These are phyloP conservation scores for Ustilago cynodontis DNA, from an alignment of 1,284 basidiomycete genomes.

Conservation along the genomic window DNA sequence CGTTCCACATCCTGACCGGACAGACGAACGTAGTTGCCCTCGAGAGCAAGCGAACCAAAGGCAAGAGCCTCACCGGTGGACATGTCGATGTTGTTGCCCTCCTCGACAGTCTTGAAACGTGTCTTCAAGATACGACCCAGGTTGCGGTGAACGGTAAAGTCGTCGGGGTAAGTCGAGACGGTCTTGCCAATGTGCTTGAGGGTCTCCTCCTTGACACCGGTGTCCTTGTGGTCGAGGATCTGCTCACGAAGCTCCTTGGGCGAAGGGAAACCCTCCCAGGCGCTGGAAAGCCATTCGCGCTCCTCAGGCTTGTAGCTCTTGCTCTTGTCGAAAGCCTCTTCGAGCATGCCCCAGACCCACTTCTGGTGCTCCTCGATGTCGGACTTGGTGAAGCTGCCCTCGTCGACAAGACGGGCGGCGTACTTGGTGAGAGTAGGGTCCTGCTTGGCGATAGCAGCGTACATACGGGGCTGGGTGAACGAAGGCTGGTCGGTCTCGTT, in stretches of 20 bases:
- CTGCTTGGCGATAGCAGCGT: conserved; percentile 95
- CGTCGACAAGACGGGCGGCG: conserved; percentile 87
- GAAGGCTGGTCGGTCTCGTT: conserved; percentile 99
- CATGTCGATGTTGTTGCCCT: conserved; percentile 96
- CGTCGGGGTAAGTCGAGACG: conserved; percentile 84
- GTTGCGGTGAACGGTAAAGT: conserved; percentile 91
- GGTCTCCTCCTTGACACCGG: conserved; percentile 82
- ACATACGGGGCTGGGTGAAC: conserved; percentile 99
- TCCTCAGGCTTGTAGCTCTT: conserved; percentile 89
- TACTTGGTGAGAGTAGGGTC: conserved; percentile 92
- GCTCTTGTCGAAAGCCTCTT: conserved; percentile 87
- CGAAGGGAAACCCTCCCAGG: conserved; percentile 98
- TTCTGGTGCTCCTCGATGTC: conserved; percentile 98
- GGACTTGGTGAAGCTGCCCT: conserved; percentile 92
- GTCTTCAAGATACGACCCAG: conserved; percentile 89
- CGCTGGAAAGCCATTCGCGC: conserved; percentile 92
- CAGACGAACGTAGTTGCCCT: conserved; percentile 93
- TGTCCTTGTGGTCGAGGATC: conserved; percentile 87
- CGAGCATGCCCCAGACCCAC: conserved; percentile 99
- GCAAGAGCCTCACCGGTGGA: conserved; percentile 99
- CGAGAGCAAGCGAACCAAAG: conserved; percentile 90
- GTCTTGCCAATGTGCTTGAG: conserved; percentile 87
- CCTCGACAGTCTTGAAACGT: conserved; percentile 89
- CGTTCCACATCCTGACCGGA: conserved; percentile 99
- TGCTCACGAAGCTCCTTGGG: conserved; percentile 94